Evolutionary conservation across 2,329 filamentous ascomycete genomes (phyloP).

Genomic region (Phialocephala subalpina): DNA sequence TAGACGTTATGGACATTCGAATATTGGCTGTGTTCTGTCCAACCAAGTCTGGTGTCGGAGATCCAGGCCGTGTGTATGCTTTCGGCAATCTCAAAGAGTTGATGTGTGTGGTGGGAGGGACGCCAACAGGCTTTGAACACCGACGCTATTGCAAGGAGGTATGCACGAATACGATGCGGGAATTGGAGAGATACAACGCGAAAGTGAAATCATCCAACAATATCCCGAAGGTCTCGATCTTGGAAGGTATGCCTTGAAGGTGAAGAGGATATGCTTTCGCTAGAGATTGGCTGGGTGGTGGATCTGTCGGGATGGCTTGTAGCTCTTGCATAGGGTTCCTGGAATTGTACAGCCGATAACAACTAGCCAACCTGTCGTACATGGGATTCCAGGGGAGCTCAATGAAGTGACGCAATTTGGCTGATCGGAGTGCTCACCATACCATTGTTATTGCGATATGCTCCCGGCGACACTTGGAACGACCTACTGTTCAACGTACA

Average conservation of each 20-base stretch:
- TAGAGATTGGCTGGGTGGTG: neutral
- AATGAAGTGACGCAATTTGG: no score
- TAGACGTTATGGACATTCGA: neutral
- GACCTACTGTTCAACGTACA: no score
- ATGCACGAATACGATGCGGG: neutral
- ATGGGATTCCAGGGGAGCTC: no score
- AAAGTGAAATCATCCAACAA: neutral
- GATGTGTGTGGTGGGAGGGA: neutral
- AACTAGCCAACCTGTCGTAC: neutral
- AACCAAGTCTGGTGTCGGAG: neutral
- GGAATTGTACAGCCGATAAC: neutral
- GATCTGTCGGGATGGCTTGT: neutral
- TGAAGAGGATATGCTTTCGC: no score
- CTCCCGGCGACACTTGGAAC: no score
- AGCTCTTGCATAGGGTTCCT: no score
- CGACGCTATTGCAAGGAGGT: neutral
- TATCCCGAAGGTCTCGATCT: neutral
- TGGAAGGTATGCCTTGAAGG: neutral
- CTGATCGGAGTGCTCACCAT: no score
- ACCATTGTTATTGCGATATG: no score
- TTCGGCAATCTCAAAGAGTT: neutral
- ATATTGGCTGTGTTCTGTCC: neutral
- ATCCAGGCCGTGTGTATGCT: neutral
- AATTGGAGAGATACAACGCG: neutral
- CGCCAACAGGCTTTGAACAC: neutral